phyloP scores from a whole-genome alignment of 495 filamentous ascomycete species.

The Penicillium maclennaniae region DNA sequence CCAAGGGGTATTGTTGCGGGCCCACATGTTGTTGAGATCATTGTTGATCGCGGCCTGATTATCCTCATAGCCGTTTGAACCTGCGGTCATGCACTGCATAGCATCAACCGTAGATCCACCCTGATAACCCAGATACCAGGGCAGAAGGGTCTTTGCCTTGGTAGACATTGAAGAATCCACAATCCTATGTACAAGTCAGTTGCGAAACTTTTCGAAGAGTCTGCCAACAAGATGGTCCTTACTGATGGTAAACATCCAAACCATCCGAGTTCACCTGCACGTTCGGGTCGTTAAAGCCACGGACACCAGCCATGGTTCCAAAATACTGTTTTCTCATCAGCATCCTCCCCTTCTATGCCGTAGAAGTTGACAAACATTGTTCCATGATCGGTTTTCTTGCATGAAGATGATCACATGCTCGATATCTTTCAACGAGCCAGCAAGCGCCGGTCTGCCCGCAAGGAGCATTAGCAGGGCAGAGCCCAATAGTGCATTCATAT shows the following conservation, averaged over 20 bases:
- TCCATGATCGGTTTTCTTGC: slow-evolving; percentile 49
- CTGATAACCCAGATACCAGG: slow-evolving; percentile 52
- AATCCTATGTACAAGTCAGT: slow-evolving; percentile 2
- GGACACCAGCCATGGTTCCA: slow-evolving; percentile 53
- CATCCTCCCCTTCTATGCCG: background rate
- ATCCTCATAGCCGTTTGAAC: slow-evolving; percentile 46
- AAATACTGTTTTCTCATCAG: slow-evolving; percentile 41
- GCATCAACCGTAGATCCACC: slow-evolving; percentile 44
- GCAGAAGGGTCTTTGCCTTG: slow-evolving; percentile 38
- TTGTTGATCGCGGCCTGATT: slow-evolving; percentile 50
- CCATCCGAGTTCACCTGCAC: slow-evolving; percentile 48
- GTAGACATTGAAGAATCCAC: slow-evolving; percentile 22
- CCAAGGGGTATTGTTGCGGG: slow-evolving; percentile 50
- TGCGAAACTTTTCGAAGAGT: background rate
- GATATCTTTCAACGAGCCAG: slow-evolving; percentile 47
- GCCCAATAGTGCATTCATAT: slow-evolving; percentile 16
- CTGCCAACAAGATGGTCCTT: slow-evolving; percentile 10
- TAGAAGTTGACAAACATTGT: slow-evolving; percentile 23
- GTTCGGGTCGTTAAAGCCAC: slow-evolving; percentile 56
- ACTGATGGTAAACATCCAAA: slow-evolving; percentile 47
- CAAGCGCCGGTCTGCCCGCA: slow-evolving; percentile 20
- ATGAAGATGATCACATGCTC: slow-evolving; percentile 58
- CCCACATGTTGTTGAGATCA: slow-evolving; percentile 51
- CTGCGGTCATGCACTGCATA: slow-evolving; percentile 53
- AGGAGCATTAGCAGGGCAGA: slow-evolving; percentile 20